Evolutionary conservation across 192 early-diverging fungal genomes (phyloP), one percentile per base, ranked within the genome.

Genomic region (Coemansia aciculifera): DNA sequence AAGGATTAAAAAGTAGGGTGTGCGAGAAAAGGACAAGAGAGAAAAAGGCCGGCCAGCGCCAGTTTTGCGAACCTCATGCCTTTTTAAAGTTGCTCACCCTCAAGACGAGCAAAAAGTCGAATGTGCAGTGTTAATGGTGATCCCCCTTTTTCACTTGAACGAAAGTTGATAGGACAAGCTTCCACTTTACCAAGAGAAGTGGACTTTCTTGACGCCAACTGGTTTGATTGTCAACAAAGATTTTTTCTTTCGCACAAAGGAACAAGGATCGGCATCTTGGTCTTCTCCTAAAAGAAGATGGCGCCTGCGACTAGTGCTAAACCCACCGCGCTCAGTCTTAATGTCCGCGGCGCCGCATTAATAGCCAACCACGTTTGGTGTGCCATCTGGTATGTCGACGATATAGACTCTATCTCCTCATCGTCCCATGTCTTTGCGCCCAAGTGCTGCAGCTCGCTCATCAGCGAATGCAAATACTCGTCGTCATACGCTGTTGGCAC

Each of bases 391-490:
- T 65, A 69, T 11, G 34, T 49, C 3, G 66, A 34, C 37, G 59
- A 57, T 5, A 75, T 59, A 13, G 48, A 42, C 42, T 65, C 46
- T 23, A 75, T 57, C 66, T 75, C 36, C 37, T 34, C 57, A 36
- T 69, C 73, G 23, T 63, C 46, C 73, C 73, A 75, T 2, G 67
- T 65, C 6, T 29, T 29, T 21, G 73, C 61, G 0, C 67, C 67
- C 21, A 75, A 15, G 31, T 69, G 67, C 34, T 64, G 56, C 17
- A 75, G 31, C 59, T 69, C 64, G 6, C 27, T 31, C 57, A 75
- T 57, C 44, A 75, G 67, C 44, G 67, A 69, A 13, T 57, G 51
- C 44, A 75, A 4, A 39, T 75, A 75, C 13, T 34, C 24, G 27
- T 59, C 42, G 38, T 75, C 63, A 32, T 48, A 75, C 31, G 67